phyloP scores from a whole-genome alignment of 345 rosid genomes.

The Syzygium jambos region DNA sequence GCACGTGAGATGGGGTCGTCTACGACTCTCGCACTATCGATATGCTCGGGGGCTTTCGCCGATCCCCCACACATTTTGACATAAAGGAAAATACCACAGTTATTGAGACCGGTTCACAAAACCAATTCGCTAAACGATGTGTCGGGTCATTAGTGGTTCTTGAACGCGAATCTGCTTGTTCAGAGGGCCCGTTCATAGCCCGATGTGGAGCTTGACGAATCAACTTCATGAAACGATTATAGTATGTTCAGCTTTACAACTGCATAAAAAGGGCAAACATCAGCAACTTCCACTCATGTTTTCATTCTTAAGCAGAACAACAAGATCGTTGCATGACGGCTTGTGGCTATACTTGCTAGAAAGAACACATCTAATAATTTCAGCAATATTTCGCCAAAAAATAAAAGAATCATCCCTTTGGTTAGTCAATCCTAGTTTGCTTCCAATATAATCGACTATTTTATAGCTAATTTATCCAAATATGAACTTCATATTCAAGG shows the following conservation, averaged over 20 bases:
- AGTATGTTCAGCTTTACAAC: not conserved
- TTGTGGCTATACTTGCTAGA: not conserved
- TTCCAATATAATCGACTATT: not conserved
- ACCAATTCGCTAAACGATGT: not conserved
- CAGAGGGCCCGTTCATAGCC: not conserved
- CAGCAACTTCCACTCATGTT: no score
- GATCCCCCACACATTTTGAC: not conserved
- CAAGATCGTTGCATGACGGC: no score
- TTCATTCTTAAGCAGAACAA: no score
- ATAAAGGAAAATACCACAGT: not conserved
- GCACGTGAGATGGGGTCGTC: accelerated
- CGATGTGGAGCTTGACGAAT: accelerated
- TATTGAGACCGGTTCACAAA: not conserved
- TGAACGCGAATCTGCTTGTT: accelerated
- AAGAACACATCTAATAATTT: not conserved
- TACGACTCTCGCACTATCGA: not conserved
- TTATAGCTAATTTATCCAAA: not conserved
- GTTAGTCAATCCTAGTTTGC: not conserved
- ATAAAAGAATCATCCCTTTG: not conserved
- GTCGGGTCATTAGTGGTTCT: not conserved
- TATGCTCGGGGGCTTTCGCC: not conserved
- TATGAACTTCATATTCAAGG: not conserved
- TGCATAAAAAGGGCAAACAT: no score
- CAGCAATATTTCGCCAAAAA: not conserved
- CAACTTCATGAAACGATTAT: not conserved